phyloP scores from a whole-genome alignment of 225 moss, liverwort and hornwort species.

The Straminergon stramineum region DNA sequence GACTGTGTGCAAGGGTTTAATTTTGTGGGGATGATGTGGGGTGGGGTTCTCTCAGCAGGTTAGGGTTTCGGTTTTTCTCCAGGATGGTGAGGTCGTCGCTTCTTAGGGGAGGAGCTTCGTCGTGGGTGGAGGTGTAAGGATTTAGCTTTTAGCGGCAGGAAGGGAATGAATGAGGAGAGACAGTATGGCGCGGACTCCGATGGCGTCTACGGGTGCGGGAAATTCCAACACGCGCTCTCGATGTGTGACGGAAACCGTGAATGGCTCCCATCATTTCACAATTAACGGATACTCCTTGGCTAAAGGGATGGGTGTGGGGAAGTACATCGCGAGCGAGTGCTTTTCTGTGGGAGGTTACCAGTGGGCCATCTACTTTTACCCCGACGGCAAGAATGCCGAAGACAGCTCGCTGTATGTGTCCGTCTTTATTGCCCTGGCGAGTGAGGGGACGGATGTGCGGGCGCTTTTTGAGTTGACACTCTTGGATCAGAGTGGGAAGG shows the following conservation, averaged over 20 bases:
- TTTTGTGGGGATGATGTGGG: neutral
- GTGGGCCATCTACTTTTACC: conserved; percentile 99
- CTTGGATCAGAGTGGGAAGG: conserved; percentile 92
- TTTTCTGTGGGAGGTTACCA: conserved; percentile 92
- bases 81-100: neutral
- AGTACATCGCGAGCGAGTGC: conserved; percentile 95
- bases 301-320: conserved; percentile 98
- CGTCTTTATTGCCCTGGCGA: conserved; percentile 87
- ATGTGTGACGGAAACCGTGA: conserved; percentile 93
- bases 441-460: conserved; percentile 96
- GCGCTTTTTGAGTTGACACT: conserved; percentile 95
- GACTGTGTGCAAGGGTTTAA: neutral
- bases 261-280: conserved; percentile 92
- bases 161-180: conserved; percentile 78
- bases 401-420: conserved; percentile 95
- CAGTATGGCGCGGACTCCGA: conserved; percentile 93
- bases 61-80: neutral
- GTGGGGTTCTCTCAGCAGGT: neutral
- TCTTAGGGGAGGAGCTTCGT: neutral
- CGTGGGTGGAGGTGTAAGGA: neutral
- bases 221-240: conserved; percentile 79
- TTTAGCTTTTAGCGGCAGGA: neutral
- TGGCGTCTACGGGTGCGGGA: conserved; percentile 88
- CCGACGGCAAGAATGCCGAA: conserved; percentile 97
- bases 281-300: conserved; percentile 97